Percentiles rank a stretch among this genome's conserved stretches.
phyloP scores from a whole-genome alignment of 768 basidiomycete genomes.

The Suillus ampliporus region DNA sequence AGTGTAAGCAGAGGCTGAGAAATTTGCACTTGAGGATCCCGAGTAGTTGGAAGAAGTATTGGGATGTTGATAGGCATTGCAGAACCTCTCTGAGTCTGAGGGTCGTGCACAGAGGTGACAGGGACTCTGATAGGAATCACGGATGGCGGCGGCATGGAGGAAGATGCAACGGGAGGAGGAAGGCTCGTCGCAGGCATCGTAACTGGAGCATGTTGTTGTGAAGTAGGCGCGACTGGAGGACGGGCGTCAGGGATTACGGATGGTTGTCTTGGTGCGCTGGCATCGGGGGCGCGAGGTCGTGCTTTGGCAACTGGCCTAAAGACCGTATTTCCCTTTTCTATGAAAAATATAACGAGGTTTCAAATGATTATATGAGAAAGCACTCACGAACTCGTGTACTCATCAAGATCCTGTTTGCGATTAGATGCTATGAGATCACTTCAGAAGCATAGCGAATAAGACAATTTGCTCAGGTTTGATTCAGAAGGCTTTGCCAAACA shows the following conservation, averaged over 20 bases:
- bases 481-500: slow-evolving; percentile 25
- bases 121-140: slow-evolving; percentile 15
- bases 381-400: slow-evolving; percentile 67
- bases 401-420: slow-evolving; percentile 31
- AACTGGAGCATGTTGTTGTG: slow-evolving; percentile 9
- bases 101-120: slow-evolving; percentile 9
- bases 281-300: slow-evolving; percentile 48
- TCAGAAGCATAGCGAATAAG: slow-evolving; percentile 9
- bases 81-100: slow-evolving; percentile 6
- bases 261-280: slow-evolving; percentile 18
- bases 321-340: slow-evolving; percentile 75
- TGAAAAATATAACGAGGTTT: slow-evolving; percentile 14
- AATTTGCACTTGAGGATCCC: slow-evolving; percentile 9
- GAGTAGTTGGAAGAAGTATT: slow-evolving; percentile 26
- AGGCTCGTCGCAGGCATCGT: not conserved
- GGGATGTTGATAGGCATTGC: slow-evolving; percentile 21
- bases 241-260: slow-evolving; percentile 16
- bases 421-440: slow-evolving; percentile 2
- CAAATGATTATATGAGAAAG: slow-evolving; percentile 3
- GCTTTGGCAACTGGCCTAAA: slow-evolving; percentile 72
- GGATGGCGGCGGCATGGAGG: slow-evolving; percentile 12
- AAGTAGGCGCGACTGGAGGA: not conserved
- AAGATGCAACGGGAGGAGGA: not conserved
- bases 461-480: slow-evolving; percentile 10
- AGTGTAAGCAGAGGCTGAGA: not conserved